These are phyloP conservation scores for Psilocybe subaeruginosa DNA, from an alignment of 768 basidiomycete species.

Conservation along the genomic window DNA sequence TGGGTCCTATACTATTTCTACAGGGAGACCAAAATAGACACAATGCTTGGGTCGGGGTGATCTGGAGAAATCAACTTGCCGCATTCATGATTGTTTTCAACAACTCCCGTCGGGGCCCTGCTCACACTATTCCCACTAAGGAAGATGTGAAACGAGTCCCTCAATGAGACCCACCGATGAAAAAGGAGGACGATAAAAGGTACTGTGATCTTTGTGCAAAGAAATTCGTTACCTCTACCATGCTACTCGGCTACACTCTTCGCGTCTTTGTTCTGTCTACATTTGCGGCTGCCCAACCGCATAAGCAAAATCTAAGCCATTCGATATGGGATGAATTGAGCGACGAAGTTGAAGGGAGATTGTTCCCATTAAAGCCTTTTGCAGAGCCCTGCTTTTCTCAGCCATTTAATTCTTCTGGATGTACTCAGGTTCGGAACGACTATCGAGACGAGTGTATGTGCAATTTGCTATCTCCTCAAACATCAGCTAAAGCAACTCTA, in stretches of 20 bases:
- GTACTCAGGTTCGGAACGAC: slow-evolving; percentile 7
- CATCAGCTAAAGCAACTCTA: not conserved
- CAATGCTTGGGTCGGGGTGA: too few relatives aligned
- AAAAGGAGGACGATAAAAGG: not conserved
- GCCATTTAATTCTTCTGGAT: slow-evolving; percentile 14
- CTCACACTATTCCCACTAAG: not conserved
- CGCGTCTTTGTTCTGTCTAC: not conserved
- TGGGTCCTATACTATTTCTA: too few relatives aligned
- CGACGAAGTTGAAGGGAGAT: slow-evolving; percentile 17
- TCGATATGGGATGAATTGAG: slow-evolving; percentile 18
- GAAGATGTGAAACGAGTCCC: not conserved
- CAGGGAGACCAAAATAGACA: too few relatives aligned
- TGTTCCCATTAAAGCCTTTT: slow-evolving; percentile 18
- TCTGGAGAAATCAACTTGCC: too few relatives aligned
- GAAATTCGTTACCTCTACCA: not conserved
- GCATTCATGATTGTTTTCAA: too few relatives aligned
- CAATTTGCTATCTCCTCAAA: not conserved
- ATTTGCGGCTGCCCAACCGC: not conserved
- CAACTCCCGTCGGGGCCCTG: too few relatives aligned
- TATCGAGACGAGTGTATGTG: slow-evolving; percentile 23
- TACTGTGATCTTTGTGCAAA: not conserved
- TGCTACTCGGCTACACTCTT: not conserved
- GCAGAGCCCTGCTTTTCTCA: slow-evolving; percentile 23
- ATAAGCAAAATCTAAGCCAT: not conserved
- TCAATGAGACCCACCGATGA: not conserved